phyloP scores from a whole-genome alignment of 2,329 filamentous ascomycete species.

The Didymella pinodella region DNA sequence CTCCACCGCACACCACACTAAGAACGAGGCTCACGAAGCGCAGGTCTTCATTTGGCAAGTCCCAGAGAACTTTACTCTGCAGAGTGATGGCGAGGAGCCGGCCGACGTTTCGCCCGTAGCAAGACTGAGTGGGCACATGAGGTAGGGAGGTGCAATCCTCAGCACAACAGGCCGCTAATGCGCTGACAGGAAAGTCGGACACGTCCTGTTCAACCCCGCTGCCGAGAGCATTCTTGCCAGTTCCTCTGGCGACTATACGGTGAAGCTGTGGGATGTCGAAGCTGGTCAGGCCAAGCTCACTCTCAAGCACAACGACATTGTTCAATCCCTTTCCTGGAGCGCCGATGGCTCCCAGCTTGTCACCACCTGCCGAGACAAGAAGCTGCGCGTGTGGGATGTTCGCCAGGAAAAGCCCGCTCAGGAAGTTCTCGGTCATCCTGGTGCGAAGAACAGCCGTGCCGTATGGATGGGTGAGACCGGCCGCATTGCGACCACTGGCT shows the following conservation, averaged over 20 bases:
- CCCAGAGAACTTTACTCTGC: slow-evolving; percentile 83
- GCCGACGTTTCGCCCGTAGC: slow-evolving; percentile 80
- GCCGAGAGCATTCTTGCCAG: slow-evolving; percentile 96
- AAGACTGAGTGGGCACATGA: slow-evolving; percentile 86
- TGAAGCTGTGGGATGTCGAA: slow-evolving; percentile 95
- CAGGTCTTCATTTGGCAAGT: slow-evolving; percentile 93
- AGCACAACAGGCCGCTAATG: slow-evolving; percentile 25
- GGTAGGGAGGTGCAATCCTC: slow-evolving; percentile 58
- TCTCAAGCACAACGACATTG: slow-evolving; percentile 87
- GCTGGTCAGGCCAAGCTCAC: slow-evolving; percentile 76
- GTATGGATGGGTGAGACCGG: slow-evolving; percentile 99
- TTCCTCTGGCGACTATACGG: slow-evolving; percentile 89
- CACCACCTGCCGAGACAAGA: slow-evolving; percentile 97
- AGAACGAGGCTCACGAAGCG: slow-evolving; percentile 40
- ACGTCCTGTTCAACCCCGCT: slow-evolving; percentile 96
- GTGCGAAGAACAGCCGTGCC: slow-evolving; percentile 95
- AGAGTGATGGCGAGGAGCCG: slow-evolving; percentile 83
- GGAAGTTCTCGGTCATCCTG: slow-evolving; percentile 83
- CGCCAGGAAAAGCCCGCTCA: slow-evolving; percentile 88
- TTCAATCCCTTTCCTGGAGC: slow-evolving; percentile 96
- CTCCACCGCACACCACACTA: background rate
- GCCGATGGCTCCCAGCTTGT: slow-evolving; percentile 85
- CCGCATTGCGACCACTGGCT: slow-evolving; percentile 93
- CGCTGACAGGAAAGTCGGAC: slow-evolving; percentile 82
- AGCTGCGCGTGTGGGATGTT: slow-evolving; percentile 96